Base-by-base conservation (phyloP, 73 alveolate species). In the Tetrahymena borealis region DNA sequence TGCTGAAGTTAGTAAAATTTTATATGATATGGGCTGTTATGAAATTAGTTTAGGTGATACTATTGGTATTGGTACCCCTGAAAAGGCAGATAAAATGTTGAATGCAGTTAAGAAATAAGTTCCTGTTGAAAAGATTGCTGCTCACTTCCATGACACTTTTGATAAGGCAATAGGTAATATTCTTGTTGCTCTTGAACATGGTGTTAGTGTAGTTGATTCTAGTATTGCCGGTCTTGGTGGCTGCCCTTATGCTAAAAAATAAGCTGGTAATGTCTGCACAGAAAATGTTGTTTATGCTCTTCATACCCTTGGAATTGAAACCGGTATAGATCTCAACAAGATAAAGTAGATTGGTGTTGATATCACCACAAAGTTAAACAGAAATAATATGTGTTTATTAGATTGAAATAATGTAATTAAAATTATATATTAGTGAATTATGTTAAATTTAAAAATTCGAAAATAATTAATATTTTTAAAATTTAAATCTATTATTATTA, bases 221-320 rank as follows among this genome's bases (percentile, higher is more conserved):
- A 95, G 98, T 33, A 98, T 98, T 39, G 98, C 98, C 15, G 99
- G 99, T 31, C 97, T 98, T 32, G 99, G 99, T 6, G 99, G 99
- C 38, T 98, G 99, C 90, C 99, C 99, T 24, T 98, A 98, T 96
- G 99, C 99, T 4, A 98, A 97, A 32, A 99, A 98, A 16, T 99
- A 99, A 79, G 91, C 98, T 28, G 99, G 99, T 32, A 98, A 98
- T 92, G 99, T 97, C 13, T 97, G 99, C 36, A 98, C 99, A 2
- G 99, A 98, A 85, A 99, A 98, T 91, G 99, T 98, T 35, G 92
- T 97, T 15, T 95, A 79, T 93, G 37, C 98, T 43, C 96, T 94
- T 28, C 97, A 98, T 36, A 92, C 96, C 1, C 96, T 98, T 24
- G 99, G 99, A 16, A 96, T 97, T n/a, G 96, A 97, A 78, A 97